phyloP scores from a whole-genome alignment of 2,329 filamentous ascomycete genomes.

The Hymenoscyphus salicellus region DNA sequence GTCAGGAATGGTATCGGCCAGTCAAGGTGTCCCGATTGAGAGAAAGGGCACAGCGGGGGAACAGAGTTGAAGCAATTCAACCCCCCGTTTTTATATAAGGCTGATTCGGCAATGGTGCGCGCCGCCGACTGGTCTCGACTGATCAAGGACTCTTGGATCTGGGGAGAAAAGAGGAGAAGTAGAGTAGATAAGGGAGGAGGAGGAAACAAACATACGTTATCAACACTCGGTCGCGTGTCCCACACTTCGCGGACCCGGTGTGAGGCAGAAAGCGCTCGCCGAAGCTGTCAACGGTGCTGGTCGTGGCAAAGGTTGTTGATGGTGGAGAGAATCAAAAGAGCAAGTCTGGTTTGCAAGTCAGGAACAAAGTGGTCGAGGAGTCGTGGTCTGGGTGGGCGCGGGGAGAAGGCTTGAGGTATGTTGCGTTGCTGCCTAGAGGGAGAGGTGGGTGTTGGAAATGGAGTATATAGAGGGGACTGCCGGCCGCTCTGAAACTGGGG shows the following conservation, averaged over 20 bases:
- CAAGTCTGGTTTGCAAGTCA: neutral
- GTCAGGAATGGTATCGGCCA: constrained; percentile 24
- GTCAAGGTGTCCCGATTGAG: constrained; percentile 23
- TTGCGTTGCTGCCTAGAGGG: constrained; percentile 25
- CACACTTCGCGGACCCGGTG: neutral
- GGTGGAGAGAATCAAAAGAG: neutral
- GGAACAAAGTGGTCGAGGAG: neutral
- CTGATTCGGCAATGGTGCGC: constrained; percentile 28
- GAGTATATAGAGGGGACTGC: constrained; percentile 24
- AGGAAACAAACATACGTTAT: constrained; percentile 15
- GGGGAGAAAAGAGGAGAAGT: constrained; percentile 3
- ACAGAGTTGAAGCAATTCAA: constrained; percentile 24
- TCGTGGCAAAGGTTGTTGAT: neutral
- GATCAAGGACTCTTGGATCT: constrained; percentile 3
- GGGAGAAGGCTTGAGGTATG: constrained; percentile 12
- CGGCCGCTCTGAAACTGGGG: constrained; percentile 11
- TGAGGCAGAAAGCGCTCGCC: neutral
- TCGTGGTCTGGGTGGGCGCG: neutral
- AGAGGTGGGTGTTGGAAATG: neutral
- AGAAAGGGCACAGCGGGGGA: constrained; percentile 11
- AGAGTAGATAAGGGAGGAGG: neutral
- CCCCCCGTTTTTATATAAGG: constrained; percentile 22
- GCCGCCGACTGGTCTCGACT: constrained; percentile 15
- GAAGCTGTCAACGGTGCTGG: neutral
- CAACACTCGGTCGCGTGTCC: constrained; percentile 1